Evolutionary conservation across 179 eudicot genomes (phyloP).

Genomic region (Actinidia arguta): DNA sequence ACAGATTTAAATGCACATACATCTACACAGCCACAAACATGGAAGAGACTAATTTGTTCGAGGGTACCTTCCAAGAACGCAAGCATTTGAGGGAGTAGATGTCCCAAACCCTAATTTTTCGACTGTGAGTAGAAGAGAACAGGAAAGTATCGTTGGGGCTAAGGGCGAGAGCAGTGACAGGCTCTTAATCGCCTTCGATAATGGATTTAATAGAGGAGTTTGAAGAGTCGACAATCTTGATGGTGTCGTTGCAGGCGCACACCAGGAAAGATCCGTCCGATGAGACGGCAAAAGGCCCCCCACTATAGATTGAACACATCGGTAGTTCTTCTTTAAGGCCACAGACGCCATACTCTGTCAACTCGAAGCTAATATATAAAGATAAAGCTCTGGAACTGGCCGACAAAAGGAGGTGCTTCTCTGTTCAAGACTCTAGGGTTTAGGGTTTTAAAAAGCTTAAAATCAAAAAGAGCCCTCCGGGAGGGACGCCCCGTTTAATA

Average conservation of each 20-base stretch:
- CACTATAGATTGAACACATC: slow-evolving; percentile 73
- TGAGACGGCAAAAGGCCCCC: slow-evolving; percentile 83
- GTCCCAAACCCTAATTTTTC: slow-evolving; percentile 95
- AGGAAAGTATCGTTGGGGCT: slow-evolving; percentile 69
- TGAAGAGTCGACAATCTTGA: slow-evolving; percentile 78
- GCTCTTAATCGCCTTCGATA: slow-evolving; percentile 82
- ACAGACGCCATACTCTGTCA: slow-evolving; percentile 57
- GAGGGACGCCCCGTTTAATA: too few relatives aligned
- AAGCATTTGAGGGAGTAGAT: slow-evolving; percentile 69
- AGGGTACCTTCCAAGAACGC: slow-evolving; percentile 94
- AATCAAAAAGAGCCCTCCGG: too few relatives aligned
- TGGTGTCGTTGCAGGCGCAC: slow-evolving; percentile 79
- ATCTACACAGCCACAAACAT: neutral
- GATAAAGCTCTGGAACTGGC: neutral
- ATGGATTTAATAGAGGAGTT: slow-evolving; percentile 72
- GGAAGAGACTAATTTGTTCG: neutral
- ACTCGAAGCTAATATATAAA: neutral
- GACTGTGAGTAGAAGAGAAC: slow-evolving; percentile 78
- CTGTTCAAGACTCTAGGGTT: neutral
- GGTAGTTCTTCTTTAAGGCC: slow-evolving; percentile 74
- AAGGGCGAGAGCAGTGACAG: slow-evolving; percentile 74
- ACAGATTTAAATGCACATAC: too few relatives aligned
- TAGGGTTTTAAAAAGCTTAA: neutral
- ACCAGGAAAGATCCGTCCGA: slow-evolving; percentile 80
- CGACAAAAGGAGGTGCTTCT: neutral